A percentile compares a stretch with the other conserved stretches of the same genome.
Conservation (phyloP, 192 early-diverging fungal species). For the Lobulomyces angularis region DNA sequence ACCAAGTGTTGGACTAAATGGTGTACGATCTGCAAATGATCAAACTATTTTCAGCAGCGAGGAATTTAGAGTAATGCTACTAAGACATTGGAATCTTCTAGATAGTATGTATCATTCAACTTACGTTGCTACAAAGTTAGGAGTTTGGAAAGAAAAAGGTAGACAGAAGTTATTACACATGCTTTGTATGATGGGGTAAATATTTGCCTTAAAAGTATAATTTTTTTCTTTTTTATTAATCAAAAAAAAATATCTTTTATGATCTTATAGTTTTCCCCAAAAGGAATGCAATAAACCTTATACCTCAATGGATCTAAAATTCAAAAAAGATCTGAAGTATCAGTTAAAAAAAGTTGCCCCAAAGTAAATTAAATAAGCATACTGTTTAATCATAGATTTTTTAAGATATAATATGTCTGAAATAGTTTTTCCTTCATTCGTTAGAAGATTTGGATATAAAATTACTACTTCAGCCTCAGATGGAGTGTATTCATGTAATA, state of each 20-base stretch:
- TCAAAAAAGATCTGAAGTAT: conserved; percentile 43
- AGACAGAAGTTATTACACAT: conserved; percentile 64
- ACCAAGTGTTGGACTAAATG: neutral
- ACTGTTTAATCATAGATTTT: no score
- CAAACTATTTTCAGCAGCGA: conserved; percentile 42
- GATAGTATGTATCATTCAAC: conserved; percentile 77
- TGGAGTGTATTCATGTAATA: conserved; percentile 63
- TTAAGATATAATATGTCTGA: conserved; percentile 66
- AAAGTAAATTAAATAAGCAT: no score
- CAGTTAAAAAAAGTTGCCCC: conserved; percentile 58
- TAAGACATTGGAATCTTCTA: conserved; percentile 85
- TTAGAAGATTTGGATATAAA: conserved; percentile 56
- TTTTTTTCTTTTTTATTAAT: neutral
- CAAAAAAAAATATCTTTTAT: neutral
- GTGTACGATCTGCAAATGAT: conserved; percentile 26
- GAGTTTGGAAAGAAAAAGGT: conserved; percentile 78
- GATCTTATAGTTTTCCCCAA: conserved; percentile 51
- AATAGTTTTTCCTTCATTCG: conserved; percentile 66
- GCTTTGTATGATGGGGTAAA: conserved; percentile 81
- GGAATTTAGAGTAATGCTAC: conserved; percentile 78
- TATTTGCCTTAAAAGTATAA: neutral
- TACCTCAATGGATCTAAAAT: conserved; percentile 46
- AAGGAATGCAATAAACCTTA: conserved; percentile 66
- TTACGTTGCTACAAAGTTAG: conserved; percentile 76
- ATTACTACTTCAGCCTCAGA: conserved; percentile 60